Percentiles rank a stretch among this genome's conserved stretches.
Conservation (phyloP, 345 rosid genomes). For the Rhizophora apiculata region DNA sequence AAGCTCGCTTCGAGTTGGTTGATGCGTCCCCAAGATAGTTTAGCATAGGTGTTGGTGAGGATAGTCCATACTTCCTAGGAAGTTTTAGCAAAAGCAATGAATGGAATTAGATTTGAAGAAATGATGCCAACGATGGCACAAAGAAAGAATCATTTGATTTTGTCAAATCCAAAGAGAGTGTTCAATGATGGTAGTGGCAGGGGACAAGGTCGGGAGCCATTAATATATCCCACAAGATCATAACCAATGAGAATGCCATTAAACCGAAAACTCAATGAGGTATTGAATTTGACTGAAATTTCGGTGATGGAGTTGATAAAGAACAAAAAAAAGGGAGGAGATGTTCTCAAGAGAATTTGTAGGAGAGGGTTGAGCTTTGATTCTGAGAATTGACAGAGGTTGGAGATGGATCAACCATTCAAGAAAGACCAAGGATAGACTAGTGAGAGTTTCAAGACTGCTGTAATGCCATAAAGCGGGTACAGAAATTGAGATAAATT, state of each 20-base stretch:
- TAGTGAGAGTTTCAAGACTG: neutral
- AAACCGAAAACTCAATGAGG: neutral
- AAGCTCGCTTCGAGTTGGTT: neutral
- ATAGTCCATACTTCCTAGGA: neutral
- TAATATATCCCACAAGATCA: slow-evolving; percentile 1
- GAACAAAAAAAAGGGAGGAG: neutral
- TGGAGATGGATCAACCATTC: neutral
- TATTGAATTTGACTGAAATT: neutral
- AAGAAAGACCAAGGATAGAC: neutral
- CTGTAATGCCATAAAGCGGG: neutral
- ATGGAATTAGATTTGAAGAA: neutral
- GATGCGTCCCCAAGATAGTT: neutral
- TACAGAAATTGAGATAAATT: too few relatives aligned
- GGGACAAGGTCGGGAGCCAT: neutral
- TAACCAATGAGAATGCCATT: neutral
- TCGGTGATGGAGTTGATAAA: neutral
- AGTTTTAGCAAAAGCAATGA: neutral
- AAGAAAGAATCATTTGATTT: neutral
- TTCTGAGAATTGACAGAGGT: neutral
- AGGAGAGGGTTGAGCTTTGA: neutral
- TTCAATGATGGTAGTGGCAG: neutral
- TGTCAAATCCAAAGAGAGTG: neutral
- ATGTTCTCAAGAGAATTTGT: neutral
- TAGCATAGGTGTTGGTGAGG: neutral
- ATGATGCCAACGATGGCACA: neutral